Evolutionary conservation across 2,329 filamentous ascomycete genomes (phyloP).

Genomic region (Aphanoascus verrucosus): DNA sequence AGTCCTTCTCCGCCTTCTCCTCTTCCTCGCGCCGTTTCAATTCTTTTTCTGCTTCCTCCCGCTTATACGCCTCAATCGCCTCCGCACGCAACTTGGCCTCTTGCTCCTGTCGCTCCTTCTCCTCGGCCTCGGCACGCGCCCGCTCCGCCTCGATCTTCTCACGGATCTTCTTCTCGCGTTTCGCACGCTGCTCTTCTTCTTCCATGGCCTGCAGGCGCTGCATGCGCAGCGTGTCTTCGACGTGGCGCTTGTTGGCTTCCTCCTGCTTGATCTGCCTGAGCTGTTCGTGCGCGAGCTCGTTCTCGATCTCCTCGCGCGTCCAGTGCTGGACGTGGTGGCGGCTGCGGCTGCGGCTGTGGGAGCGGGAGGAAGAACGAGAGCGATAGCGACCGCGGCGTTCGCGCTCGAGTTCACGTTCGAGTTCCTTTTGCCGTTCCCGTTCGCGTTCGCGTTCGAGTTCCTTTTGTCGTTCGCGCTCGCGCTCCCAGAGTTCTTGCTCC

Average conservation of each 20-base stretch:
- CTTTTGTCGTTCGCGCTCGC: neutral
- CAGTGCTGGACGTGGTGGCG: constrained; percentile 1
- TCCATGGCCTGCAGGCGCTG: constrained; percentile 22
- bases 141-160: constrained; percentile 25
- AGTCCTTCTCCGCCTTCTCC: constrained; percentile 44
- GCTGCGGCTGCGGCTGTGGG: neutral
- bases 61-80: constrained; percentile 45
- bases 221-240: constrained; percentile 19
- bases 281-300: constrained; percentile 26
- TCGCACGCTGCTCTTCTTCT: constrained; percentile 30
- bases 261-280: constrained; percentile 26
- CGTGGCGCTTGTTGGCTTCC: constrained; percentile 16
- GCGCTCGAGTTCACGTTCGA: neutral
- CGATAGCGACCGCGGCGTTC: neutral
- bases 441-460: constrained; percentile 1
- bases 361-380: neutral
- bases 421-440: constrained; percentile 2
- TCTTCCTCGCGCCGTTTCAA: constrained; percentile 41
- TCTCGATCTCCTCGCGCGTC: constrained; percentile 19
- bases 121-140: constrained; percentile 28
- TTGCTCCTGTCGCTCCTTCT: constrained; percentile 23
- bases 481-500: neutral
- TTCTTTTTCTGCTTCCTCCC: constrained; percentile 39
- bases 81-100: constrained; percentile 39
- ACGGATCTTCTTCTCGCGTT: constrained; percentile 39